These are phyloP conservation scores for Alternaria brassicicola DNA, from an alignment of 2,329 filamentous ascomycete species.

Conservation along the genomic window DNA sequence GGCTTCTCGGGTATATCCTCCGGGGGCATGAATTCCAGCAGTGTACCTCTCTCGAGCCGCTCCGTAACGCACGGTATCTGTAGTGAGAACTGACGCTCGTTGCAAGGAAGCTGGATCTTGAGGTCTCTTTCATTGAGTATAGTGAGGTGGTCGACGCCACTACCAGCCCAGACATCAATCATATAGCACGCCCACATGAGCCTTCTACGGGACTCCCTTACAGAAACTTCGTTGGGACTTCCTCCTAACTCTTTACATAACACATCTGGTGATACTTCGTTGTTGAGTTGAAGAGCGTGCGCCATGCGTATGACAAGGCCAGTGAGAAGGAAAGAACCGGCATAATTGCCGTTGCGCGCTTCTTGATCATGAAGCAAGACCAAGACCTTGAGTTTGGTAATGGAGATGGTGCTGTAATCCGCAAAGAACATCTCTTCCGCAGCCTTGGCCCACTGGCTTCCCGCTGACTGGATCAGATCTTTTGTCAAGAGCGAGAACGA, in stretches of 20 bases:
- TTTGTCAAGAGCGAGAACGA: conserved; percentile 33
- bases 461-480: conserved; percentile 39
- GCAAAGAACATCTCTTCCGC: conserved; percentile 44
- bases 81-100: conserved; percentile 40
- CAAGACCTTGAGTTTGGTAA: conserved; percentile 39
- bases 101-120: conserved; percentile 43
- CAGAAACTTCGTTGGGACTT: conserved; percentile 38
- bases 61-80: conserved; percentile 42
- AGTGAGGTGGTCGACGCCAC: conserved; percentile 42
- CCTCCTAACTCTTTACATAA: conserved; percentile 35
- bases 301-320: conserved; percentile 43
- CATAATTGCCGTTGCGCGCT: conserved; percentile 41
- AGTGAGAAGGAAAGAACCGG: conserved; percentile 40
- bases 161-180: conserved; percentile 45
- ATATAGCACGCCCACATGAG: conserved; percentile 46
- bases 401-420: conserved; percentile 43
- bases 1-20: conserved; percentile 38
- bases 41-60: conserved; percentile 30
- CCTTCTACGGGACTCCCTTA: conserved; percentile 38
- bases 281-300: conserved; percentile 41
- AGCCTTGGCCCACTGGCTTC: conserved; percentile 42
- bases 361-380: conserved; percentile 43
- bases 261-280: conserved; percentile 36
- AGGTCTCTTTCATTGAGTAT: conserved; percentile 43
- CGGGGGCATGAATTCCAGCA: conserved; percentile 32